Evolutionary conservation across 1,284 basidiomycete genomes (phyloP), one percentile per base, ranked within the genome.

Genomic region (Phellopilus nigrolimitatus): DNA sequence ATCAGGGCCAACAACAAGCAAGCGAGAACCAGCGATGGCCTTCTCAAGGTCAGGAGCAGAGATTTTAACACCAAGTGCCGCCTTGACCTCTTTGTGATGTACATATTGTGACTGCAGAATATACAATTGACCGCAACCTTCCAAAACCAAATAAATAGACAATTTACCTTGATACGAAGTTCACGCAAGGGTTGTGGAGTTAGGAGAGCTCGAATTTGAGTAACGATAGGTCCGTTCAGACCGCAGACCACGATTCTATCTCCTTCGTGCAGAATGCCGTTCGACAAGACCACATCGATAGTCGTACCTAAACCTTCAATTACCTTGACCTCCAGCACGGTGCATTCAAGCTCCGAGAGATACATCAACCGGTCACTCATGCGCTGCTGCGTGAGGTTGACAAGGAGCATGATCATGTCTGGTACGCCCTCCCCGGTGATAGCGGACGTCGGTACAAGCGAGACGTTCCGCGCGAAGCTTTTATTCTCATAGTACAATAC

Each of bases 311-410:
- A 76, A 66, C 97, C 97, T 70, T 99, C 97, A 62, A 99, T 87
- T 57, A 98, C 91, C 78, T 99, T 99, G 68, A 99, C 97, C 70
- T 99, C 97, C 51, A 99, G 80, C 19, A 99, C 94, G n/a, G 97
- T 99, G 68, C 95, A 98, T 71, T 98, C 95, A 50, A 99, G 78
- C 68, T 98, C 95, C 25, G 94, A 93, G 53, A 99, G 80, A 71
- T 98, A 99, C 97, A 99, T 99, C 59, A 99, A 77, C 46, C 87
- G 80, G 66, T 95, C 91, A 66, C 89, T 95, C 95, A 99, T 98
- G 56, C 97, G 84, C 69, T 95, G 91, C 68, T 99, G 97, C 6
- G 97, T 99, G 51, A 99, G 79, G 68, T 97, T 95, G 69, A 98
- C 83, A 64, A 99, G 84, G 30, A 99, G 79, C 85, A 95, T 92